Conservation (phyloP, 2,329 filamentous ascomycete genomes). For the Exophiala dermatitidis region DNA sequence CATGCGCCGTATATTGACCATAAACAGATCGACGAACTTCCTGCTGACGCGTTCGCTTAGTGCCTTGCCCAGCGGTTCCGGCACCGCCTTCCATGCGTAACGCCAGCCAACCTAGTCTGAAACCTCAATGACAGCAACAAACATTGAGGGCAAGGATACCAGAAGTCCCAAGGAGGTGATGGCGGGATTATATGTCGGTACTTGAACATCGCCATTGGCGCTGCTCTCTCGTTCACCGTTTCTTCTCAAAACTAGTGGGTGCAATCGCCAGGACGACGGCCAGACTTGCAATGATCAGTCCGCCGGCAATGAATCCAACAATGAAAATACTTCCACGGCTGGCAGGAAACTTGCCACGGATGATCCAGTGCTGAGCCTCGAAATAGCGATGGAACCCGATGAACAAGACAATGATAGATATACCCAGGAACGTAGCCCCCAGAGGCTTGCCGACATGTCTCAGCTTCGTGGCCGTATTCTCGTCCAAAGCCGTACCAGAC, state of each 20-base stretch:
- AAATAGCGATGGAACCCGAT: slow-evolving; percentile 61
- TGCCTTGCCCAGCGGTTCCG: too few species aligned
- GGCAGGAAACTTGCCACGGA: slow-evolving; percentile 59
- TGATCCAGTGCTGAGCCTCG: slow-evolving; percentile 60
- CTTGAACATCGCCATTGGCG: too few species aligned
- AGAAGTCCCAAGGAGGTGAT: too few species aligned
- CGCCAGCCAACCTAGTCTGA: too few species aligned
- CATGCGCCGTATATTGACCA: too few species aligned
- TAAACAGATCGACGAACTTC: too few species aligned
- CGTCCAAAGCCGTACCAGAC: slow-evolving; percentile 20
- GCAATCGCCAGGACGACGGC: slow-evolving; percentile 54
- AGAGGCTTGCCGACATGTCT: slow-evolving; percentile 52
- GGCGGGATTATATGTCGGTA: too few species aligned
- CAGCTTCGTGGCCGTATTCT: slow-evolving; percentile 32
- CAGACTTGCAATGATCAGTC: slow-evolving; percentile 52
- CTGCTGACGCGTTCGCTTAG: too few species aligned
- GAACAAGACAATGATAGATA: slow-evolving; percentile 53
- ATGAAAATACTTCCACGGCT: slow-evolving; percentile 55
- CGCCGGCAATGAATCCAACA: slow-evolving; percentile 49
- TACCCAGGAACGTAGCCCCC: slow-evolving; percentile 58
- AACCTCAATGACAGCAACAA: too few species aligned
- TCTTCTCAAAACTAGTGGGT: slow-evolving; percentile 39
- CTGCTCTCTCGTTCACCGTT: slow-evolving; percentile 1
- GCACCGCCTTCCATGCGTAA: too few species aligned
- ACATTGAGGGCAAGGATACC: too few species aligned